Evolutionary conservation across 176 grass and related monocot species (phyloP).

Genomic region (Avena eriantha): DNA sequence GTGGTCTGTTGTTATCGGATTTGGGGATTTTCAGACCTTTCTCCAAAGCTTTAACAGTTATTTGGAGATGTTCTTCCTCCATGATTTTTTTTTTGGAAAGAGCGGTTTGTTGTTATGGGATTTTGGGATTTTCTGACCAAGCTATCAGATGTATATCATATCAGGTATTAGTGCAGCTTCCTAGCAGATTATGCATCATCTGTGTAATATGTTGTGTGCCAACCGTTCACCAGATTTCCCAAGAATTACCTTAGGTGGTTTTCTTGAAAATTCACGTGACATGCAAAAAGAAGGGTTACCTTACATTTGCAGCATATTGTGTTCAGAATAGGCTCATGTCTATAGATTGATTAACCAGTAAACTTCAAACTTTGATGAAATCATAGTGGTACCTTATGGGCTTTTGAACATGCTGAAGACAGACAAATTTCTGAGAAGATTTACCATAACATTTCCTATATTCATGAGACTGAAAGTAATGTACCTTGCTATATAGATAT

Average conservation of each 20-base stretch:
- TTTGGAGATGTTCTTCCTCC: no score
- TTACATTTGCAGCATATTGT: no score
- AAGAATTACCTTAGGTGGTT: background rate
- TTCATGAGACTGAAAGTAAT: no score
- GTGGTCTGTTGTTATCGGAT: background rate
- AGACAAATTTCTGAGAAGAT: background rate
- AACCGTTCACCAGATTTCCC: background rate
- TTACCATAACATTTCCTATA: background rate
- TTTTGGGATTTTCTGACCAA: no score
- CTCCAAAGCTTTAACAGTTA: background rate
- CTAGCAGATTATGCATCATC: background rate
- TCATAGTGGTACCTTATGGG: background rate
- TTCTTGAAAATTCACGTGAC: background rate
- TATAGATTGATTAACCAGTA: no score
- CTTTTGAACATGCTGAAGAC: background rate
- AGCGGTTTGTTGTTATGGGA: no score
- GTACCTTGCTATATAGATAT: no score
- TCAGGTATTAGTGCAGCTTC: background rate
- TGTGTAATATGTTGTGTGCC: background rate
- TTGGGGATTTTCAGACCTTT: background rate
- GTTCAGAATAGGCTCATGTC: no score
- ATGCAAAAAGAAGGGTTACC: background rate
- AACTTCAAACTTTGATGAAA: background rate
- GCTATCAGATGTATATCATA: background rate
- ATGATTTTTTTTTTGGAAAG: no score